Evolutionary conservation across 768 basidiomycete genomes (phyloP).

Genomic region (Hygrophoropsis aurantiaca): DNA sequence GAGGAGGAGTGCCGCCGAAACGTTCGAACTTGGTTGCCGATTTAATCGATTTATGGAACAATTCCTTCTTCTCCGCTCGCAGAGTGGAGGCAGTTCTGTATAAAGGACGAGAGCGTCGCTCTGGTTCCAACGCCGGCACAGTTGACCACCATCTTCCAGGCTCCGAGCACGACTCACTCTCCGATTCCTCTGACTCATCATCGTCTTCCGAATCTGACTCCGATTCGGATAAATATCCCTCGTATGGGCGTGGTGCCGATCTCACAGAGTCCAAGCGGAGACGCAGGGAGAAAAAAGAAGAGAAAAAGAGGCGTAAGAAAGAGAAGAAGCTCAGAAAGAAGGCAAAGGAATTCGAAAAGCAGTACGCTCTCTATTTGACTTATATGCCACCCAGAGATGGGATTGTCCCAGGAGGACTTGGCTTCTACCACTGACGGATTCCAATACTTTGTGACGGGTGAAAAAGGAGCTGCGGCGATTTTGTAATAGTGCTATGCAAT

Average conservation of each 20-base stretch:
- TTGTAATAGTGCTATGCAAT: too few relatives aligned
- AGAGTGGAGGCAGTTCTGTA: slow-evolving; percentile 81
- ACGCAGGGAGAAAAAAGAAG: slow-evolving; percentile 54
- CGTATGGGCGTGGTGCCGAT: slow-evolving; percentile 48
- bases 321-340: slow-evolving; percentile 64
- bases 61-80: slow-evolving; percentile 69
- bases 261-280: slow-evolving; percentile 50
- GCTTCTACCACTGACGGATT: slow-evolving; percentile 22
- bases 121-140: slow-evolving; percentile 57
- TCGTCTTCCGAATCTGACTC: slow-evolving; percentile 45
- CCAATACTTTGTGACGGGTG: neutral
- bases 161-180: slow-evolving; percentile 42
- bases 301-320: slow-evolving; percentile 59
- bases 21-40: slow-evolving; percentile 64
- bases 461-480: neutral
- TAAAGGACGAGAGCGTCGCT: slow-evolving; percentile 75
- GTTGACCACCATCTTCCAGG: slow-evolving; percentile 55
- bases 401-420: slow-evolving; percentile 17
- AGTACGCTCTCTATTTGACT: slow-evolving; percentile 62
- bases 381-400: slow-evolving; percentile 41
- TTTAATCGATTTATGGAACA: slow-evolving; percentile 79
- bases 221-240: slow-evolving; percentile 40
- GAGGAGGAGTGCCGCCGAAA: slow-evolving; percentile 50
- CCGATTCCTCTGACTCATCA: slow-evolving; percentile 37
- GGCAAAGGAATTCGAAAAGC: slow-evolving; percentile 59